Percentiles rank a stretch among this genome's conserved stretches.
phyloP scores from a whole-genome alignment of 345 rosid genomes.

The Gossypium arboreum region DNA sequence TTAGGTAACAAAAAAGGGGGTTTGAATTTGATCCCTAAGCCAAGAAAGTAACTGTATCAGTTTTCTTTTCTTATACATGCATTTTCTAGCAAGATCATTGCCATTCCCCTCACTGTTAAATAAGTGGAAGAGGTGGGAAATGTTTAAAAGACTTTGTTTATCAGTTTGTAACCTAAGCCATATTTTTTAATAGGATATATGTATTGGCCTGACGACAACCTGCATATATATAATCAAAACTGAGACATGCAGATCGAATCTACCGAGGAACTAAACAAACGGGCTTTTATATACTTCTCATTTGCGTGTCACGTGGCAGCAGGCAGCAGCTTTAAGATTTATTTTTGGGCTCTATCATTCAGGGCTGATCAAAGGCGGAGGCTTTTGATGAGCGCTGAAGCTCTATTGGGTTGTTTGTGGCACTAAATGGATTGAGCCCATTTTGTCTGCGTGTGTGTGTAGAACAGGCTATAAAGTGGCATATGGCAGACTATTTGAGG shows the following conservation, averaged over 20 bases:
- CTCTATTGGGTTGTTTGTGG: too few relatives aligned
- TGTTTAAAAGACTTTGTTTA: not conserved
- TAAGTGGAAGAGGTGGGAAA: not conserved
- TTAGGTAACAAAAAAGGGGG: not conserved
- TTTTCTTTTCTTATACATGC: too few relatives aligned
- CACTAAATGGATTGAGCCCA: too few relatives aligned
- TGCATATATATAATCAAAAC: not conserved
- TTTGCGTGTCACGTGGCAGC: too few relatives aligned
- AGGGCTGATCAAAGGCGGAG: too few relatives aligned
- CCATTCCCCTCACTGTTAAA: not conserved
- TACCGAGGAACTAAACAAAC: not conserved
- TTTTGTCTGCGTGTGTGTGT: too few relatives aligned
- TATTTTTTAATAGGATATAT: too few relatives aligned
- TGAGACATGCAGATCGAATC: not conserved
- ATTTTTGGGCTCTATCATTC: too few relatives aligned
- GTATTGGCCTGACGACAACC: not conserved
- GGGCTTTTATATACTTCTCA: not conserved
- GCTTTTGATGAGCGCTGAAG: too few relatives aligned
- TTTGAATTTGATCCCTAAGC: not conserved
- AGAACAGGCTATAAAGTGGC: too few relatives aligned
- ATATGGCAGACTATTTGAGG: too few relatives aligned
- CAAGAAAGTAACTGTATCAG: not conserved
- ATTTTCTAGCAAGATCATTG: not conserved
- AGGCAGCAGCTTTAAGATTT: too few relatives aligned
- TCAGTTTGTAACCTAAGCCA: constrained; percentile 5